These are phyloP conservation scores for Lactifluus rugatus DNA, from an alignment of 768 basidiomycete genomes.

Conservation along the genomic window DNA sequence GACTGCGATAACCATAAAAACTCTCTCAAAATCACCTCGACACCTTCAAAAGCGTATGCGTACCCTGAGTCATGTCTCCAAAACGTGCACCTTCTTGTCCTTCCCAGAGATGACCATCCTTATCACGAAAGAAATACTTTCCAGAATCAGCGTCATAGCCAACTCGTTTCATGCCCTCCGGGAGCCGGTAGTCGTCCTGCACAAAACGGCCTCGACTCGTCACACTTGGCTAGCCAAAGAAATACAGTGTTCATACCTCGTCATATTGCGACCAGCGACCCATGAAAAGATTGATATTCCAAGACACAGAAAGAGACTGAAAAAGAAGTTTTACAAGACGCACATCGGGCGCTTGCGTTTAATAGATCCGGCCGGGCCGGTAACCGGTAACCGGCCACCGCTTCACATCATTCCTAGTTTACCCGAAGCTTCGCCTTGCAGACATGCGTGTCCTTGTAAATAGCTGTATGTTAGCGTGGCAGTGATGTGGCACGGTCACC, in stretches of 20 bases:
- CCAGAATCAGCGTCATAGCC: slow-evolving; percentile 70
- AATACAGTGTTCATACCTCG: slow-evolving; percentile 21
- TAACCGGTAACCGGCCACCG: too few relatives aligned
- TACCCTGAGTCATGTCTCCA: slow-evolving; percentile 41
- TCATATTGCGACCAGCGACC: slow-evolving; percentile 33
- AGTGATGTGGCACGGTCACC: too few relatives aligned
- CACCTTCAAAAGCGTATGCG: not conserved
- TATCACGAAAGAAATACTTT: slow-evolving; percentile 54
- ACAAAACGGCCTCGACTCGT: not conserved
- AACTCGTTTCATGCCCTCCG: slow-evolving; percentile 48
- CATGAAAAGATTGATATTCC: slow-evolving; percentile 19
- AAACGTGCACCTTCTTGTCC: slow-evolving; percentile 53
- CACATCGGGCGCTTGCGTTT: too few relatives aligned
- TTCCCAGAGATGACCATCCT: slow-evolving; percentile 44
- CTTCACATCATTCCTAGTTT: too few relatives aligned
- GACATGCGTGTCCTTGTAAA: too few relatives aligned
- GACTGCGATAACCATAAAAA: not conserved
- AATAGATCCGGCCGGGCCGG: too few relatives aligned
- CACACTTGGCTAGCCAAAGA: not conserved
- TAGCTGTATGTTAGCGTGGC: too few relatives aligned
- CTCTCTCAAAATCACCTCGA: not conserved
- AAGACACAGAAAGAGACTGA: not conserved
- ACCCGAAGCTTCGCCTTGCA: too few relatives aligned
- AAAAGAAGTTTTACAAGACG: not conserved
- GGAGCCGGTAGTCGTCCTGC: slow-evolving; percentile 45